These are phyloP conservation scores for Brassica juncea DNA, from an alignment of 345 rosid species.

Conservation along the genomic window DNA sequence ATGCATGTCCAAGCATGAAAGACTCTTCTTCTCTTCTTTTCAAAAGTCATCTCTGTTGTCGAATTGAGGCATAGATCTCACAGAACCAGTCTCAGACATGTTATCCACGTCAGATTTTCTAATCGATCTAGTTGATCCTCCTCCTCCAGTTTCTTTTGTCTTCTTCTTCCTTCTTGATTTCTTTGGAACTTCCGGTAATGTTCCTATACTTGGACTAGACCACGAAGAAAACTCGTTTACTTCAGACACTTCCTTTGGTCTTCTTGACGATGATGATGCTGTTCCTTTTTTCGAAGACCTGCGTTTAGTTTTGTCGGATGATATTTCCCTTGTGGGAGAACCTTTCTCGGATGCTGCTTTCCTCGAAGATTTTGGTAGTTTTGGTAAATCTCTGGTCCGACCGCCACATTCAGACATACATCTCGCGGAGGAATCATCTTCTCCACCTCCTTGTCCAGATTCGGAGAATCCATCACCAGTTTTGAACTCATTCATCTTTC, in stretches of 20 bases:
- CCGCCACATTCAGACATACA: slow-evolving; percentile 65
- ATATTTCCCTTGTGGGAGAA: slow-evolving; percentile 46
- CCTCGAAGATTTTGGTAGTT: slow-evolving; percentile 36
- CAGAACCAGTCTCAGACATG: slow-evolving; percentile 45
- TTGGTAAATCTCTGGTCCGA: slow-evolving; percentile 34
- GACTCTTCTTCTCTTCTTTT: not conserved
- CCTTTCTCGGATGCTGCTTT: slow-evolving; percentile 36
- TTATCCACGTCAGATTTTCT: slow-evolving; percentile 37
- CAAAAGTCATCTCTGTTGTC: slow-evolving; percentile 35
- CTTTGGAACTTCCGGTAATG: slow-evolving; percentile 43
- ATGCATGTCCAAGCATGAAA: not conserved
- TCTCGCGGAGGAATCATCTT: slow-evolving; percentile 41
- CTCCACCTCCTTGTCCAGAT: slow-evolving; percentile 45
- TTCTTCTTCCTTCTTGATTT: slow-evolving; percentile 57
- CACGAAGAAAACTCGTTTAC: slow-evolving; percentile 28
- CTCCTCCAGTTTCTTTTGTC: slow-evolving; percentile 45
- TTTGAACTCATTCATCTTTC: slow-evolving; percentile 72
- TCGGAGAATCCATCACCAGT: slow-evolving; percentile 23
- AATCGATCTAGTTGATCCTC: slow-evolving; percentile 45
- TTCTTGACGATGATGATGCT: slow-evolving; percentile 13
- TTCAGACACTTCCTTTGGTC: slow-evolving; percentile 19
- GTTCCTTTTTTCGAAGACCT: slow-evolving; percentile 46
- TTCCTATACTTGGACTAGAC: not conserved
- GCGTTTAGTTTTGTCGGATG: slow-evolving; percentile 53
- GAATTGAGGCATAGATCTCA: slow-evolving; percentile 37